These are phyloP conservation scores for Cadophora sp. DNA, from an alignment of 2,329 filamentous ascomycete genomes.

Conservation along the genomic window DNA sequence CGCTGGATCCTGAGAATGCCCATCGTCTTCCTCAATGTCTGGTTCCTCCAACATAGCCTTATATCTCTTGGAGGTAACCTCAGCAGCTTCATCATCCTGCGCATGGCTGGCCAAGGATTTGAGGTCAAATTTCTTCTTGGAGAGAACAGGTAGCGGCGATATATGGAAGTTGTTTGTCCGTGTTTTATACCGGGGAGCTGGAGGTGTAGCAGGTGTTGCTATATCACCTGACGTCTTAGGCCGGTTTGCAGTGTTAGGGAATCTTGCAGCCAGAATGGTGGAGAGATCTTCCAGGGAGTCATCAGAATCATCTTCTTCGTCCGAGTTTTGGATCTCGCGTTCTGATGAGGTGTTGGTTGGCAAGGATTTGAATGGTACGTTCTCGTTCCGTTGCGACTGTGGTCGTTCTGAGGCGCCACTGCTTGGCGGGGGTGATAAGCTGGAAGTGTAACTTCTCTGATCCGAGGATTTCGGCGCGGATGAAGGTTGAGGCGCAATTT, in stretches of 20 bases:
- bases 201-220: constrained; percentile 25
- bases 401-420: constrained; percentile 14
- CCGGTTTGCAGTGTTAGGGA: constrained; percentile 16
- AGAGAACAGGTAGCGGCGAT: constrained; percentile 58
- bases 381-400: constrained; percentile 12
- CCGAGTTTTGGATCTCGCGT: constrained; percentile 69
- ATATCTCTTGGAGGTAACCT: constrained; percentile 57
- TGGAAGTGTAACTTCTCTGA: constrained; percentile 22
- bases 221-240: constrained; percentile 28
- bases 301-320: constrained; percentile 68
- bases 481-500: constrained; percentile 6
- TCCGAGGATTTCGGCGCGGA: constrained; percentile 18
- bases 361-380: not conserved
- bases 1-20: not conserved
- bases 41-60: constrained; percentile 44
- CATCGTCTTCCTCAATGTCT: constrained; percentile 27
- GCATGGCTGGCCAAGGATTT: constrained; percentile 66
- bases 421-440: constrained; percentile 31
- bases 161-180: constrained; percentile 25
- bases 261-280: constrained; percentile 28
- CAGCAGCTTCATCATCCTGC: constrained; percentile 63
- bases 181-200: constrained; percentile 27
- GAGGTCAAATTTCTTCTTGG: constrained; percentile 69
- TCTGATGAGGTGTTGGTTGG: constrained; percentile 8
- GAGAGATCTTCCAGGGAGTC: constrained; percentile 61